Evolutionary conservation across 768 basidiomycete genomes (phyloP).

Genomic region (Lyophyllum decastes): DNA sequence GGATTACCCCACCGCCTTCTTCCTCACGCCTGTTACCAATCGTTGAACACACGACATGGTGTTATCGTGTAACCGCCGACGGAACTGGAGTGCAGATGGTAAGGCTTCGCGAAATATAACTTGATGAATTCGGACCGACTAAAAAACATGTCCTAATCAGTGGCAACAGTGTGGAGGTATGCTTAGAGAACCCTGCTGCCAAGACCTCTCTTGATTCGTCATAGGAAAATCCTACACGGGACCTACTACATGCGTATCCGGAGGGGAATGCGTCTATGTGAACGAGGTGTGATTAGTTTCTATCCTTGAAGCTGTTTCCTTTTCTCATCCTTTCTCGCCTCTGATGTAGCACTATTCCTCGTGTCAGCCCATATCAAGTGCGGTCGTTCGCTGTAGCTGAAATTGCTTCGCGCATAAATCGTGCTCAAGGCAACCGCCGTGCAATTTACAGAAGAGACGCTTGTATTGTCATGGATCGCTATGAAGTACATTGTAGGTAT

Average conservation of each 20-base stretch:
- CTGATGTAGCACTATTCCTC: slow-evolving; percentile 8
- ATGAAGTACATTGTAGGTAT: no score
- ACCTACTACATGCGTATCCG: slow-evolving; percentile 4
- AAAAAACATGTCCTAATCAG: background rate
- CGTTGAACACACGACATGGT: background rate
- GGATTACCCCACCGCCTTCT: background rate
- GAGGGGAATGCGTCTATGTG: slow-evolving; percentile 7
- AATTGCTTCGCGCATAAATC: background rate
- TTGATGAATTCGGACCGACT: background rate
- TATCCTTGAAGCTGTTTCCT: background rate
- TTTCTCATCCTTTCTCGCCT: background rate
- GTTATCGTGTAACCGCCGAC: background rate
- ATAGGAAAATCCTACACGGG: background rate
- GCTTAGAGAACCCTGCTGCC: background rate
- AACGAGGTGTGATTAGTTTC: slow-evolving; percentile 5
- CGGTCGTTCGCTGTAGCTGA: background rate
- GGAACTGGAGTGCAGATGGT: background rate
- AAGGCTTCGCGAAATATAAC: background rate
- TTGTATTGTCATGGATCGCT: no score
- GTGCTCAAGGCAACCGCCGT: no score
- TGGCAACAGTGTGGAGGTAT: slow-evolving; percentile 11
- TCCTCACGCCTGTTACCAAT: background rate
- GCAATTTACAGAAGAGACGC: no score
- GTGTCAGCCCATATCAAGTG: slow-evolving; percentile 8
- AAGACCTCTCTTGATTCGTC: background rate